These are phyloP conservation scores for Yarrowia divulgata DNA, from an alignment of 805 yeast genomes.

Conservation along the genomic window DNA sequence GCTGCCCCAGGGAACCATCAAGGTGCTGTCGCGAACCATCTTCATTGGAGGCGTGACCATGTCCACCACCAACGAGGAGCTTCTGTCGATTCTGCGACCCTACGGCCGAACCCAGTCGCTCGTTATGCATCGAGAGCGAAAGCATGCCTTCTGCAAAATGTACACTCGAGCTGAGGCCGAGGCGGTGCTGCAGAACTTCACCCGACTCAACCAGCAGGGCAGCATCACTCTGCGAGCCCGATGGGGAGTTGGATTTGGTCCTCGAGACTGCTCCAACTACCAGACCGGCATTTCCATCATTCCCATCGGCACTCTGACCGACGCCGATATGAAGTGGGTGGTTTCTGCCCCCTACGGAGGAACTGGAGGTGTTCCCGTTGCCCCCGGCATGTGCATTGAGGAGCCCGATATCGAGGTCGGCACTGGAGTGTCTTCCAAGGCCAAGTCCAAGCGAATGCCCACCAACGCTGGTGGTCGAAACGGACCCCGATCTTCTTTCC, in stretches of 20 bases:
- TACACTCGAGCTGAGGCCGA: slow-evolving; percentile 93
- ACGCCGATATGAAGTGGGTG: slow-evolving; percentile 92
- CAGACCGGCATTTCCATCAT: slow-evolving; percentile 87
- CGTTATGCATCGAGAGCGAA: slow-evolving; percentile 84
- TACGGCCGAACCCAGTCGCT: slow-evolving; percentile 92
- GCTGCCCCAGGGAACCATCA: slow-evolving; percentile 78
- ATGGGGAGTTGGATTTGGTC: slow-evolving; percentile 99
- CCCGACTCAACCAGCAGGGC: slow-evolving; percentile 64
- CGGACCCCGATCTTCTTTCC: slow-evolving; percentile 76
- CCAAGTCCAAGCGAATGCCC: slow-evolving; percentile 91
- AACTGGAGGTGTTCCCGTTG: slow-evolving; percentile 84
- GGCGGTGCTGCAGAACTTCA: slow-evolving; percentile 73
- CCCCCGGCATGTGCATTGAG: slow-evolving; percentile 82
- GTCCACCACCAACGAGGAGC: slow-evolving; percentile 75
- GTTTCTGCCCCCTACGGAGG: slow-evolving; percentile 96
- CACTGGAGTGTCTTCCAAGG: slow-evolving; percentile 89
- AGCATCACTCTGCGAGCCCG: slow-evolving; percentile 76
- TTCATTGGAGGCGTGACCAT: slow-evolving; percentile 94
- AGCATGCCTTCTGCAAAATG: slow-evolving; percentile 95
- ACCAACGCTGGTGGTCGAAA: slow-evolving; percentile 77
- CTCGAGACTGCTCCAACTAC: slow-evolving; percentile 97
- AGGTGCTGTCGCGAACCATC: slow-evolving; percentile 86
- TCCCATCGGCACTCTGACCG: slow-evolving; percentile 87
- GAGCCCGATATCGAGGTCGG: slow-evolving; percentile 99
- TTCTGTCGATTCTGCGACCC: slow-evolving; percentile 76